phyloP scores from a whole-genome alignment of 345 rosid species.

The Sonneratia alba region DNA sequence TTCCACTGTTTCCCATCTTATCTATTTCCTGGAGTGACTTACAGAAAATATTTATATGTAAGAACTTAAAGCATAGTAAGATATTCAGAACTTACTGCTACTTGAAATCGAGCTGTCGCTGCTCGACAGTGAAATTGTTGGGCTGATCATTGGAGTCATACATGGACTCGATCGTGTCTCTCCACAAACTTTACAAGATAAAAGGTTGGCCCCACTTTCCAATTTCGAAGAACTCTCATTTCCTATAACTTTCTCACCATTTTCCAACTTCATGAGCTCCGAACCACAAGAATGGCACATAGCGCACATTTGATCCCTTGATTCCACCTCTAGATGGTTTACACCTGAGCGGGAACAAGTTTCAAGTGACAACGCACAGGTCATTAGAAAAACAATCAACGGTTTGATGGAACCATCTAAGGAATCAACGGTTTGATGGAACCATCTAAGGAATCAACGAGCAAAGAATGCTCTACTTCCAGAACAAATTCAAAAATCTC shows the following conservation, averaged over 20 bases:
- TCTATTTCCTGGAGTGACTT: neutral
- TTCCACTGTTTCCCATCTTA: neutral
- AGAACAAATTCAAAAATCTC: neutral
- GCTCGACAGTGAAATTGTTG: slow-evolving; percentile 47
- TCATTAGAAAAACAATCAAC: neutral
- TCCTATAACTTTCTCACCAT: slow-evolving; percentile 23
- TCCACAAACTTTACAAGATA: slow-evolving; percentile 42
- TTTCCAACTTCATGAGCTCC: slow-evolving; percentile 13
- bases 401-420: neutral
- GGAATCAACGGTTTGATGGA: neutral
- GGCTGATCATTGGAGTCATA: slow-evolving; percentile 41
- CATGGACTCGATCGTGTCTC: slow-evolving; percentile 31
- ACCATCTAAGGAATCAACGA: neutral
- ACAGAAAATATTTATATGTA: neutral
- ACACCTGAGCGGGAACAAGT: neutral
- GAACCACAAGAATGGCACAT: slow-evolving; percentile 45
- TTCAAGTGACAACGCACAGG: neutral
- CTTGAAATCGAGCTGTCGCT: slow-evolving; percentile 59
- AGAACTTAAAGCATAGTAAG: neutral
- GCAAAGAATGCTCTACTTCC: neutral
- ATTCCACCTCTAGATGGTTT: slow-evolving; percentile 6
- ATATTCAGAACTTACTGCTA: slow-evolving; percentile 37
- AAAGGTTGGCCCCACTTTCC: slow-evolving; percentile 20
- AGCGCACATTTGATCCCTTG: slow-evolving; percentile 24
- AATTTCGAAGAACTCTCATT: slow-evolving; percentile 19